Conservation (phyloP, 305 asterid genomes). For the Rubia balearica region DNA sequence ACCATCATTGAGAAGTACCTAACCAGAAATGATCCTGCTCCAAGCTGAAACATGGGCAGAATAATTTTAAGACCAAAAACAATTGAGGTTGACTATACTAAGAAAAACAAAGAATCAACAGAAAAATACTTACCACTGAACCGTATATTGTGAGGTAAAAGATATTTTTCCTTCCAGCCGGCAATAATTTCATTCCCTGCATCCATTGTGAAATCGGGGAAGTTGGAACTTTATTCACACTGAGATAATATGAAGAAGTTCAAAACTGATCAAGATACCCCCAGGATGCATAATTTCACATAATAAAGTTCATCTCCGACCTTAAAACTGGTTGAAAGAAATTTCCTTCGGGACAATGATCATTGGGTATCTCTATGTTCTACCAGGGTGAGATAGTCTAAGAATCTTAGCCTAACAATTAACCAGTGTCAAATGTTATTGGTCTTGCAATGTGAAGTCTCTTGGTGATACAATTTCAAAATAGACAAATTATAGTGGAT, state of each 20-base stretch:
- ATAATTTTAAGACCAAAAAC: conserved; percentile 5
- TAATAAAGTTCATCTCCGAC: neutral
- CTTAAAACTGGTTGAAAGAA: neutral
- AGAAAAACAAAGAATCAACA: neutral
- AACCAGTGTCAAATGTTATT: neutral
- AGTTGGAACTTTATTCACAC: neutral
- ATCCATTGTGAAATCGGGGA: conserved; percentile 19
- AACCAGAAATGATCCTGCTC: conserved; percentile 77
- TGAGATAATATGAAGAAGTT: neutral
- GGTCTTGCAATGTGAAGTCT: neutral
- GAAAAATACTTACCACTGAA: conserved; percentile 47
- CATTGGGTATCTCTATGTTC: neutral
- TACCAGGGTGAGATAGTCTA: neutral
- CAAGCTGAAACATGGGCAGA: conserved; percentile 48
- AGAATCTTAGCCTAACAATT: neutral
- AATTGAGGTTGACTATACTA: neutral
- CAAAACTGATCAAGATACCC: neutral
- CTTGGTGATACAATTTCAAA: neutral
- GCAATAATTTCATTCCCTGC: conserved; percentile 90
- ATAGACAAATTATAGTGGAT: neutral
- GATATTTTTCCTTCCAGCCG: conserved; percentile 71
- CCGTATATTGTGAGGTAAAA: conserved; percentile 75
- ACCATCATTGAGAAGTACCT: conserved; percentile 53
- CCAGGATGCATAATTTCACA: neutral
- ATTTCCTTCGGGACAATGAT: neutral